Base-by-base conservation (phyloP, 2,329 filamentous ascomycete species). In the Neonectria faginata region DNA sequence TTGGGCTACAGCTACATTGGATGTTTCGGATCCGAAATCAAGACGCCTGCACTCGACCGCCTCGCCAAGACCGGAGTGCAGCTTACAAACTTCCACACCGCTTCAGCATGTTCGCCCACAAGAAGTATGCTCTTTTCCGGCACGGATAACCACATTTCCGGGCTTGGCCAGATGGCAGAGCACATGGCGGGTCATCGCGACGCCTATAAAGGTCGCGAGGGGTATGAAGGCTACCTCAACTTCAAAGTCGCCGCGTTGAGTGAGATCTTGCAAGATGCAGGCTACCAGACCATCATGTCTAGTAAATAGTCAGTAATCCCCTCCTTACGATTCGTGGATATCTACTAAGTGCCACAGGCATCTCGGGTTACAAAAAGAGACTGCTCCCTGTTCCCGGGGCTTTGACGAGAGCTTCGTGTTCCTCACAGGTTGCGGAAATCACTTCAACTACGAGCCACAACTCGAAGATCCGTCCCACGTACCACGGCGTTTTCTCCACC, bases 71-170 rank as follows among this genome's bases (percentile, higher is more conserved):
- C 80, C 42, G 82, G 86, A 10, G 70, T 88, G 12, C 81, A 85
- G 1, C 84, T 88, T 64, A 88, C 85, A 0, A 84, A 87, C 62
- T 88, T 87, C 72, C 86, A 89, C 66, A 84, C 85, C 1, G 86
- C 86, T 1, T 83, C 86, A 18, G 85, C 86, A 62, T 89, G 86
- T 73, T 87, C 85, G 57, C 87, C 86, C 5, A 86, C 84, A 4
- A 76, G 86, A 44, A 81, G 84, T 47, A 88, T 89, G 87, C 81
- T 89, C 62, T 83, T 88, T 79, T 86, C 85, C 0, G 86, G 86
- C 8, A 88, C 86, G 1, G 85, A 88, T 65, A 82, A 87, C 67
- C 85, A 85, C 62, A 84, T 85, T 55, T 82, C 82, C 82, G 5
- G 86, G 1, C 76, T 88, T 0, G 86, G 86, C 0, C 85, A 86